Evolutionary conservation across 495 filamentous ascomycete species (phyloP).

Genomic region (Penicillium egyptiacum): DNA sequence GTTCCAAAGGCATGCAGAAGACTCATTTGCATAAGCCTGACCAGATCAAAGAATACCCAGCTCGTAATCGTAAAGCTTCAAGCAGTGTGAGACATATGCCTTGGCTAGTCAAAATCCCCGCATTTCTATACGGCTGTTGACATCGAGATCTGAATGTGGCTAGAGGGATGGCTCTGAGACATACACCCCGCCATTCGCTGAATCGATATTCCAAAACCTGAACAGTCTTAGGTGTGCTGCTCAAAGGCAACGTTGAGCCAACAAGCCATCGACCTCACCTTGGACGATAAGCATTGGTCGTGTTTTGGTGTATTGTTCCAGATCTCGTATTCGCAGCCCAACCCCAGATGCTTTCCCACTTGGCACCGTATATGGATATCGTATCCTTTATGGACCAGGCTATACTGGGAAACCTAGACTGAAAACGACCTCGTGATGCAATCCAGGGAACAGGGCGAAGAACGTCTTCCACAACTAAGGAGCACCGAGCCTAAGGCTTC

Average conservation of each 20-base stretch:
- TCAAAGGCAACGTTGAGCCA: constrained; percentile 10
- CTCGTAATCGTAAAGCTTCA: background rate
- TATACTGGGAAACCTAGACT: constrained; percentile 2
- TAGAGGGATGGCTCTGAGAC: constrained; percentile 18
- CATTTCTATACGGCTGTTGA: constrained; percentile 10
- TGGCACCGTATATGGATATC: background rate
- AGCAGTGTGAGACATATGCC: constrained; percentile 14
- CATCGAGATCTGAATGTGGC: constrained; percentile 5
- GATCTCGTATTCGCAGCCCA: constrained; percentile 36
- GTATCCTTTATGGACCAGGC: background rate
- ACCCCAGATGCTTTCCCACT: constrained; percentile 5
- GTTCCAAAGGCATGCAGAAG: constrained; percentile 3
- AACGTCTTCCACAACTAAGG: background rate
- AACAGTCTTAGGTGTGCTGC: background rate
- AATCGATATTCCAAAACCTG: background rate
- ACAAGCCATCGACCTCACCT: constrained; percentile 10
- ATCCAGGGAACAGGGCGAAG: background rate
- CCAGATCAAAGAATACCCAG: background rate
- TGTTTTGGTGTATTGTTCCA: constrained; percentile 24
- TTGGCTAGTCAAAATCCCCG: constrained; percentile 10
- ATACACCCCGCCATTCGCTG: constrained; percentile 5
- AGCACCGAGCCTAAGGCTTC: background rate
- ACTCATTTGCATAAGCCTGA: background rate
- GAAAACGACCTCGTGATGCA: constrained; percentile 8
- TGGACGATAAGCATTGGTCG: constrained; percentile 14